Evolutionary conservation across 768 basidiomycete species (phyloP).

Genomic region (Mycena indigotica): DNA sequence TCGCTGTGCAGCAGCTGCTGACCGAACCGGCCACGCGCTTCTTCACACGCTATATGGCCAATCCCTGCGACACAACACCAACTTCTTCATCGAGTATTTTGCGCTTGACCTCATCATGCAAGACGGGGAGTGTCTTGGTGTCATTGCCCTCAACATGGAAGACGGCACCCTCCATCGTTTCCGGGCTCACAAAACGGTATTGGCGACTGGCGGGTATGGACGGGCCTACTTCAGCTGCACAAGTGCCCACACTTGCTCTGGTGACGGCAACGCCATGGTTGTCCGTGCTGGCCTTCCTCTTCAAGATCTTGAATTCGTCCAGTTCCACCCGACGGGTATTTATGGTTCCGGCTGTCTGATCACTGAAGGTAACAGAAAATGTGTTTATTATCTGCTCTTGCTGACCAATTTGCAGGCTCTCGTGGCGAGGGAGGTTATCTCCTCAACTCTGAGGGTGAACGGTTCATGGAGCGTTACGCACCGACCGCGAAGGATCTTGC

Average conservation of each 20-base stretch:
- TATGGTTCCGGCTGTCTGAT: conserved; percentile 99
- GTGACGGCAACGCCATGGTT: conserved; percentile 99
- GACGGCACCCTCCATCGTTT: conserved; percentile 99
- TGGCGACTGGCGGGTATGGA: conserved; percentile 98
- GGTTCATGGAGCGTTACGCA: conserved; percentile 99
- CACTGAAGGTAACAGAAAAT: conserved; percentile 83
- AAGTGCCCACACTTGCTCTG: conserved; percentile 97
- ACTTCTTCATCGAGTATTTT: conserved; percentile 99
- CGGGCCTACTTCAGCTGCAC: conserved; percentile 99
- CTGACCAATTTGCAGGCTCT: conserved; percentile 61
- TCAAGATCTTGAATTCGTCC: conserved; percentile 98
- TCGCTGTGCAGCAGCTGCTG: conserved; percentile 97
- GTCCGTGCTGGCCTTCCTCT: conserved; percentile 93
- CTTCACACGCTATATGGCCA: conserved; percentile 99
- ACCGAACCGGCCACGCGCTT: conserved; percentile 97
- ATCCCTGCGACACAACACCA: conserved; percentile 97
- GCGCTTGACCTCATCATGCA: conserved; percentile 99
- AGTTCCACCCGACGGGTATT: conserved; percentile 99
- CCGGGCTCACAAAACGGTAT: conserved; percentile 96
- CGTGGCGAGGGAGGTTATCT: conserved; percentile 99
- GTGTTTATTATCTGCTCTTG: background rate
- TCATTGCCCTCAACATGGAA: conserved; percentile 99
- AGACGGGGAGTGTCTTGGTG: conserved; percentile 98
- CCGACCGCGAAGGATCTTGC: conserved; percentile 99
- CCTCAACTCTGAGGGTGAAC: conserved; percentile 96